These are phyloP conservation scores for Amylocarpus encephaloides DNA, from an alignment of 2,329 filamentous ascomycete species.

Conservation along the genomic window DNA sequence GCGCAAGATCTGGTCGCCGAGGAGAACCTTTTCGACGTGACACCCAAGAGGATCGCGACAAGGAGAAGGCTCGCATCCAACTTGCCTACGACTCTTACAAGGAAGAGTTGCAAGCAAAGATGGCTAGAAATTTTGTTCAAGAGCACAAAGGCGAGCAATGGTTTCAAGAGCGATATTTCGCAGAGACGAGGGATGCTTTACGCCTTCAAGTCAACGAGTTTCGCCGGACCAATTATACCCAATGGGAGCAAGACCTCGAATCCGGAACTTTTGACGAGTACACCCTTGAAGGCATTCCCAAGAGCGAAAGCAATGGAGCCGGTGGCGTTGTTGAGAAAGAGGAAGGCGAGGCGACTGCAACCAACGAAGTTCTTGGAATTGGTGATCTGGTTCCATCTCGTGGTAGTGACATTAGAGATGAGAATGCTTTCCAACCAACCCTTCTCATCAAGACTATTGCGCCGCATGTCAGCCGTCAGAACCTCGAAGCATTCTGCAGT, in stretches of 20 bases:
- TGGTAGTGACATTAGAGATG: slow-evolving; percentile 82
- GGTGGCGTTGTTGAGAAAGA: slow-evolving; percentile 88
- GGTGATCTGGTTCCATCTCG: slow-evolving; percentile 80
- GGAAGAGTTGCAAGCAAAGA: slow-evolving; percentile 63
- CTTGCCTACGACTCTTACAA: slow-evolving; percentile 61
- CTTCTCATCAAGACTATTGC: slow-evolving; percentile 97
- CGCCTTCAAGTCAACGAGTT: slow-evolving; percentile 72
- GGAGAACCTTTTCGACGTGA: slow-evolving; percentile 60
- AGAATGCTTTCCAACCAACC: slow-evolving; percentile 81
- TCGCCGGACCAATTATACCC: slow-evolving; percentile 69
- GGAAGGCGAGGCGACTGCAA: slow-evolving; percentile 86
- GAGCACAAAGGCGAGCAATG: slow-evolving; percentile 95
- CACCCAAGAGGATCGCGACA: slow-evolving; percentile 66
- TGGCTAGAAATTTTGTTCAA: slow-evolving; percentile 84
- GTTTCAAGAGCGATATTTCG: slow-evolving; percentile 93
- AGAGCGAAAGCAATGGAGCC: slow-evolving; percentile 82
- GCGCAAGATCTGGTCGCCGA: slow-evolving; percentile 60
- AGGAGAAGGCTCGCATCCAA: slow-evolving; percentile 74
- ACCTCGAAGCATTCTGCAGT: slow-evolving; percentile 89
- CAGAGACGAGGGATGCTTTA: slow-evolving; percentile 71
- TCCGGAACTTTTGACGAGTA: slow-evolving; percentile 88
- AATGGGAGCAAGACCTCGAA: slow-evolving; percentile 86
- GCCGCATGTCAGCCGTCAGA: slow-evolving; percentile 87
- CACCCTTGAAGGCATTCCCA: slow-evolving; percentile 87
- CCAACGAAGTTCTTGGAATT: slow-evolving; percentile 87